A percentile compares a stretch with the other conserved stretches of the same genome.
Conservation (phyloP, 2,329 filamentous ascomycete genomes). For the Fusarium anthophilum region DNA sequence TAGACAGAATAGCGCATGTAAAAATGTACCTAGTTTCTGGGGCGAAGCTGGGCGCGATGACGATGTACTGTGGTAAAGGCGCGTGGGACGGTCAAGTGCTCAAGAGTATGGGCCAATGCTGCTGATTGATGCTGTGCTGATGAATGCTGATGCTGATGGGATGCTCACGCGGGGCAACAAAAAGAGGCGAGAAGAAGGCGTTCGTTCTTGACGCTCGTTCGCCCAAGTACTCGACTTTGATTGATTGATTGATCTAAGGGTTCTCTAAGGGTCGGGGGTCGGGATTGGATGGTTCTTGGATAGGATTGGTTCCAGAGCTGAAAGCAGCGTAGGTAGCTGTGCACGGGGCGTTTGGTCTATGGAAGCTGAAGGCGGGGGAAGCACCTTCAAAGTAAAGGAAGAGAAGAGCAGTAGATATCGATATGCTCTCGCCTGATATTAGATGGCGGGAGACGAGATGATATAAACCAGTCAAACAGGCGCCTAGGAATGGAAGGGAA, state of each 20-base stretch:
- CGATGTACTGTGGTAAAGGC: slow-evolving; percentile 7
- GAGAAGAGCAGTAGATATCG: background rate
- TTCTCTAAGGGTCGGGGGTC: background rate
- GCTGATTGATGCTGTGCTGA: slow-evolving; percentile 16
- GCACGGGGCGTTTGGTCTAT: slow-evolving; percentile 28
- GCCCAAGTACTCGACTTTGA: background rate
- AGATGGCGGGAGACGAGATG: slow-evolving; percentile 3
- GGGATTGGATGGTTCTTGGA: slow-evolving; percentile 1
- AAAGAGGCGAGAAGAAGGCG: slow-evolving; percentile 3
- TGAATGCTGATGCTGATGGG: slow-evolving; percentile 19
- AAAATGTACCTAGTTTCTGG: slow-evolving; percentile 14
- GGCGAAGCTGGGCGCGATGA: slow-evolving; percentile 16
- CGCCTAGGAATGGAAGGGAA: background rate
- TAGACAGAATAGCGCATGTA: slow-evolving; percentile 24
- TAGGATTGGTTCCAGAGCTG: slow-evolving; percentile 15
- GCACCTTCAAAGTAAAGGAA: background rate
- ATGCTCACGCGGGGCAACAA: slow-evolving; percentile 30
- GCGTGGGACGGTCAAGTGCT: slow-evolving; percentile 10
- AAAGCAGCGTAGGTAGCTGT: slow-evolving; percentile 14
- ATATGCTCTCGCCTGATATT: background rate
- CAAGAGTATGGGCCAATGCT: background rate
- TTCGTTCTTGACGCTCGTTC: background rate
- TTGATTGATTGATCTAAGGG: slow-evolving; percentile 13
- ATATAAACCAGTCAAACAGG: slow-evolving; percentile 9
- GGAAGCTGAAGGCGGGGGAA: slow-evolving; percentile 30